Conservation (phyloP, 2,329 filamentous ascomycete species). For the Scedosporium apiospermum region DNA sequence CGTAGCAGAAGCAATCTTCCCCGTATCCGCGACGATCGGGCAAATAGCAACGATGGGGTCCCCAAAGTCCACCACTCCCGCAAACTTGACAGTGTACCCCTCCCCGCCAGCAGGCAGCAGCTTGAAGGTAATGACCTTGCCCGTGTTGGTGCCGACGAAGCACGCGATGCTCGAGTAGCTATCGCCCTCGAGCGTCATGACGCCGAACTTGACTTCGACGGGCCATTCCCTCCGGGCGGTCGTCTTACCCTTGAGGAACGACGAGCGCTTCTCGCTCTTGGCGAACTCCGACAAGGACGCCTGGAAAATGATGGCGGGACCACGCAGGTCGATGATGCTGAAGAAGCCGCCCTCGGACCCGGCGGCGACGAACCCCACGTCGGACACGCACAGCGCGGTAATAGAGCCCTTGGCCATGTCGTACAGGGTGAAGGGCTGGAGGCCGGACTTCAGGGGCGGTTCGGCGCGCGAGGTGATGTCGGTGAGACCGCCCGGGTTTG, state of each 20-base stretch:
- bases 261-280: conserved; percentile 66
- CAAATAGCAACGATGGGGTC: conserved; percentile 65
- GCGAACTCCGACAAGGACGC: conserved; percentile 62
- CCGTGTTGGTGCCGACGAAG: conserved; percentile 80
- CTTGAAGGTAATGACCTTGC: conserved; percentile 83
- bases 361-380: conserved; percentile 82
- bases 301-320: conserved; percentile 74
- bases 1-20: conserved; percentile 65
- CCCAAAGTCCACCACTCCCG: conserved; percentile 57
- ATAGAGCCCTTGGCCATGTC: conserved; percentile 77
- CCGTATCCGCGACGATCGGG: conserved; percentile 71
- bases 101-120: conserved; percentile 58
- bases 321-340: conserved; percentile 77
- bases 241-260: conserved; percentile 48
- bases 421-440: conserved; percentile 72
- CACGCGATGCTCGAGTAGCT: conserved; percentile 90
- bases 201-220: conserved; percentile 78
- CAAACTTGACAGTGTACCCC: conserved; percentile 63
- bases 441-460: conserved; percentile 62
- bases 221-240: conserved; percentile 56
- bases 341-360: conserved; percentile 78
- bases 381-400: conserved; percentile 72
- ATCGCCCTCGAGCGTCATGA: conserved; percentile 89
- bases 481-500: conserved; percentile 60
- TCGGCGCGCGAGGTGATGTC: conserved; percentile 68